These are phyloP conservation scores for Yarrowia deformans DNA, from an alignment of 805 yeast genomes.

Conservation along the genomic window DNA sequence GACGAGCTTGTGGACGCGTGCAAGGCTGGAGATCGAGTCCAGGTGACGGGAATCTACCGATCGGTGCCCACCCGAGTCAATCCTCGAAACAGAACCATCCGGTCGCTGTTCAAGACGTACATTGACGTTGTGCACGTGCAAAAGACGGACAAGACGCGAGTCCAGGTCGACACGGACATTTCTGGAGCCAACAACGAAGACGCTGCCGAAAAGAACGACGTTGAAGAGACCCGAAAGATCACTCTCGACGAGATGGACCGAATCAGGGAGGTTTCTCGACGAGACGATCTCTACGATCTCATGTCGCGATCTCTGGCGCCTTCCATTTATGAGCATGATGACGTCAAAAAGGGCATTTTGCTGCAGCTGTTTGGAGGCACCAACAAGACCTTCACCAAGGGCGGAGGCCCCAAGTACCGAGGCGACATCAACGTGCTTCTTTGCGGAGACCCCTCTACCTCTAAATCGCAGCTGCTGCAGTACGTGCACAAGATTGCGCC, in stretches of 20 bases:
- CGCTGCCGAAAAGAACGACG: constrained; percentile 63
- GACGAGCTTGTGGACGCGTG: constrained; percentile 95
- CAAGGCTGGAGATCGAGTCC: constrained; percentile 95
- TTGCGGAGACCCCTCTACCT: constrained; percentile 98
- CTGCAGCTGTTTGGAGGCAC: constrained; percentile 96
- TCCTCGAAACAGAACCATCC: constrained; percentile 81
- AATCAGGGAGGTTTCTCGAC: constrained; percentile 65
- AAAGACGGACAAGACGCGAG: constrained; percentile 79
- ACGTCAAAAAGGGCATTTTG: constrained; percentile 92
- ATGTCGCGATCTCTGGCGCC: constrained; percentile 94
- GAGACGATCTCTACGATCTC: constrained; percentile 84
- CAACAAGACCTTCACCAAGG: constrained; percentile 83
- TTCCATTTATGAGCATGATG: constrained; percentile 95
- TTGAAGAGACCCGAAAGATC: constrained; percentile 76
- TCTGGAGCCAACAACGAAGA: constrained; percentile 49
- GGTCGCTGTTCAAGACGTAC: constrained; percentile 87
- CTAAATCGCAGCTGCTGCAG: constrained; percentile 92
- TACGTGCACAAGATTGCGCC: constrained; percentile 98
- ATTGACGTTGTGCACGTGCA: constrained; percentile 92
- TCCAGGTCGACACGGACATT: constrained; percentile 82
- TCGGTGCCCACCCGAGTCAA: constrained; percentile 91
- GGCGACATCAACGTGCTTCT: constrained; percentile 92
- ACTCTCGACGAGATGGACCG: constrained; percentile 71
- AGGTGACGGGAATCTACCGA: constrained; percentile 93
- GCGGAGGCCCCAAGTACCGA: constrained; percentile 83